Evolutionary conservation across 2,329 filamentous ascomycete species (phyloP), one percentile per base, ranked within the genome.

Genomic region (Aspergillus arachidicola): DNA sequence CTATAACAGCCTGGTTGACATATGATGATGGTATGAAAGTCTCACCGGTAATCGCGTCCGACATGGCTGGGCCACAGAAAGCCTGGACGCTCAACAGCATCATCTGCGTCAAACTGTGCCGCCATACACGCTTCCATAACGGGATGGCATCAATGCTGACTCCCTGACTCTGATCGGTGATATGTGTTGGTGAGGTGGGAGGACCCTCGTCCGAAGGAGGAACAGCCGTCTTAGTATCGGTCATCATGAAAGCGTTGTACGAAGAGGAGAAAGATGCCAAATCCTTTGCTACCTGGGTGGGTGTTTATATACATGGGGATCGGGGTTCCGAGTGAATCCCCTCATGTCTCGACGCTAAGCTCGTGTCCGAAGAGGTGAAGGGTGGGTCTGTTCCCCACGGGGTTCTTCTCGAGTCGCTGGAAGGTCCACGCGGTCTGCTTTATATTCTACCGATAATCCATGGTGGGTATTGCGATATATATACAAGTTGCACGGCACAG

Each of bases 51-150:
- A 79, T 80, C 1, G 78, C 78, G 54, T 79, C 77, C 9, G 73
- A 69, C 78, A 80, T 79, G 28, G 78, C 78, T 23, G 78, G 78
- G 2, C 78, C 78, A 62, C 77, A 79, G 51, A 82, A 82, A 0
- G 80, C 79, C 66, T 83, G 81, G 11, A 83, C 69, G 46, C 80
- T 82, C 12, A 83, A 68, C 5, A 83, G 72, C 68, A 83, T 69
- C 81, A 83, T 83, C 70, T 83, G 81, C 6, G 81, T 83, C 66
- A 83, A 74, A 65, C 81, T 82, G 65, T 83, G 79, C 64, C 80
- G 79, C 72, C 79, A 80, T 5, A 82, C 65, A 4, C 79, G 76
- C 64, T 80, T 82, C 81, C 81, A 83, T 5, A 72, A 63, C 1
- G 81, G 81, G 1, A 65, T 41, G 14, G 38, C 58, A 5, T 48